Evolutionary conservation across 2,329 filamentous ascomycete species (phyloP).

Genomic region (Metarhizium anisopliae): DNA sequence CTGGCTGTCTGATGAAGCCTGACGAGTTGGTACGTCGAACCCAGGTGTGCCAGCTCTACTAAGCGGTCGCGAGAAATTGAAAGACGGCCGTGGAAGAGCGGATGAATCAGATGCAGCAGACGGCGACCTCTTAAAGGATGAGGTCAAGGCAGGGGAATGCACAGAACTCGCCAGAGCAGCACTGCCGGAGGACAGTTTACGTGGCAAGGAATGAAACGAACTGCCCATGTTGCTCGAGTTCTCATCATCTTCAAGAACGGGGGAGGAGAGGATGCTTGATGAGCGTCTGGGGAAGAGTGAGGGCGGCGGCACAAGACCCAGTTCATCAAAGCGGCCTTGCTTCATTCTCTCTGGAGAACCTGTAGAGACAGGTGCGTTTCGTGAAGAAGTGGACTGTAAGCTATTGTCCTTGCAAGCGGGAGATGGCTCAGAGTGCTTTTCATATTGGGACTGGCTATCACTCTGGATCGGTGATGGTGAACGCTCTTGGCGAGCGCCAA

Average conservation of each 20-base stretch:
- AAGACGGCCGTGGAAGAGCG: constrained; percentile 61
- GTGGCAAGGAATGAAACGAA: constrained; percentile 54
- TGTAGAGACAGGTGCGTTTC: constrained; percentile 19
- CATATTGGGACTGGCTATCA: constrained; percentile 21
- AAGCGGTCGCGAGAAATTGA: constrained; percentile 90
- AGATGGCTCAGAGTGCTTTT: constrained; percentile 19
- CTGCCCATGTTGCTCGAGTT: constrained; percentile 41
- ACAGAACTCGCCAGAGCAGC: constrained; percentile 33
- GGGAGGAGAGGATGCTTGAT: constrained; percentile 54
- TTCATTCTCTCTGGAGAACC: constrained; percentile 37
- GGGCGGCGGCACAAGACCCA: constrained; percentile 41
- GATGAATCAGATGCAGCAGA: constrained; percentile 80
- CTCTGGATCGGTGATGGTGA: constrained; percentile 46
- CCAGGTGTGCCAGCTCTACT: constrained; percentile 60
- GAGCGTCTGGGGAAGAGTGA: constrained; percentile 41
- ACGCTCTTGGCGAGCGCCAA: constrained; percentile 47
- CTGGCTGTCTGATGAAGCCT: constrained; percentile 60
- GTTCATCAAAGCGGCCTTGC: constrained; percentile 39
- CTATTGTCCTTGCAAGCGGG: constrained; percentile 24
- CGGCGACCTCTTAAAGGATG: constrained; percentile 64
- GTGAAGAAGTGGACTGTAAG: constrained; percentile 26
- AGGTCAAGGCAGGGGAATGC: constrained; percentile 48
- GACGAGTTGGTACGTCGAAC: constrained; percentile 49
- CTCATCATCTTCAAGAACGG: constrained; percentile 64
- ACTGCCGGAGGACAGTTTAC: constrained; percentile 70